Evolutionary conservation across 2,329 filamentous ascomycete species (phyloP), one percentile per base, ranked within the genome.

Genomic region (Fusarium falciforme): DNA sequence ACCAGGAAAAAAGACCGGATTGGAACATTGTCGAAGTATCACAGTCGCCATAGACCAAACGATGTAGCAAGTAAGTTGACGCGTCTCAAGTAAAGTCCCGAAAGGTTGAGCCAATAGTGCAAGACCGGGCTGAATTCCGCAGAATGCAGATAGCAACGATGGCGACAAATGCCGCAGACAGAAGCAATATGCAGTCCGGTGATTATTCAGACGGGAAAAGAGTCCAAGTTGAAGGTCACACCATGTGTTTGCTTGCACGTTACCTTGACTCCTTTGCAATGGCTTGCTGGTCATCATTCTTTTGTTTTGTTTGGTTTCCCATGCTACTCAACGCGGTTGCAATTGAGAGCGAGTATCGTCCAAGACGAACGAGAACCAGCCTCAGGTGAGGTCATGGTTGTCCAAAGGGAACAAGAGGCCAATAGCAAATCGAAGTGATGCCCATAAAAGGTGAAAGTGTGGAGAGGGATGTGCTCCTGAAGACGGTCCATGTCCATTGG

Each of bases 251-350:
- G 40, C 40, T 63, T 58, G 64, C 71, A 68, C 57, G 27, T 74
- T 74, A 74, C 72, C 72, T 74, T 74, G 58, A 58, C 61, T 72
- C 71, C 65, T 58, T 58, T 72, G 72, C 71, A 68, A 63, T 44
- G 31, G 44, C 22, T 74, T 74, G 64, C 59, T 74, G 49, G 61
- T 61, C 27, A 58, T 66, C 36, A 63, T 74, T 40, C 10, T 63
- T 20, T 47, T 47, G 27, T 31, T 22, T 67, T 59, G 60, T 65
- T 60, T 73, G 44, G 33, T 62, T 17, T 71, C 47, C 61, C 31
- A 69, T 25, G 59, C 58, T 58, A 20, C 72, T 49, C 71, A 72
- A 54, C 38, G 71, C 71, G 62, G 71, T 61, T 6, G 72, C 71
- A 64, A 20, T 54, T 60, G 54, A 74, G 68, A 58, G 61, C 54